These are phyloP conservation scores for Trametes polyzona DNA, from an alignment of 1,284 basidiomycete species.

Conservation along the genomic window DNA sequence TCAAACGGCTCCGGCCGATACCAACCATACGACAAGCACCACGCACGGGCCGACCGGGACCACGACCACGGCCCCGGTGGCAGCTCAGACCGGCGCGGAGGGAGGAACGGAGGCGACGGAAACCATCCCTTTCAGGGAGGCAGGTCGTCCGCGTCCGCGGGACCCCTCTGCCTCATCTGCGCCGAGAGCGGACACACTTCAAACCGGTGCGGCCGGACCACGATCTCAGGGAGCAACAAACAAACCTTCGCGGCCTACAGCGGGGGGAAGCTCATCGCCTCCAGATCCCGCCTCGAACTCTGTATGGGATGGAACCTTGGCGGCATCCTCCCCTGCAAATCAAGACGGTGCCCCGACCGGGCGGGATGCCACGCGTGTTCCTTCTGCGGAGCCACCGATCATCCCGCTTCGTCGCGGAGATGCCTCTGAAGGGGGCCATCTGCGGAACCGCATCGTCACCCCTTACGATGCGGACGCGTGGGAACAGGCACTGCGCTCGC, in stretches of 20 bases:
- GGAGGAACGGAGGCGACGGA: too few relatives aligned
- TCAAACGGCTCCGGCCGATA: too few relatives aligned
- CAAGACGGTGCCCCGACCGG: neutral
- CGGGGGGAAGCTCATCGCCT: neutral
- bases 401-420: slow-evolving; percentile 6
- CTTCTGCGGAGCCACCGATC: slow-evolving; percentile 18
- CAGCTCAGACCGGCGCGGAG: neutral
- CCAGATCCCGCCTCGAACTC: neutral
- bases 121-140: slow-evolving; percentile 7
- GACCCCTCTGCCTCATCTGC: slow-evolving; percentile 15
- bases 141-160: neutral
- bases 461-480: slow-evolving; percentile 28
- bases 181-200: slow-evolving; percentile 7
- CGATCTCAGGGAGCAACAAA: neutral
- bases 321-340: too few relatives aligned
- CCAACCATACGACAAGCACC: too few relatives aligned
- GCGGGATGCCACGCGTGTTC: slow-evolving; percentile 12
- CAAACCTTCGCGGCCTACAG: neutral
- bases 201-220: neutral
- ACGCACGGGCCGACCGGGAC: too few relatives aligned
- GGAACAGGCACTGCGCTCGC: neutral
- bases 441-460: slow-evolving; percentile 7
- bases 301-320: slow-evolving; percentile 13
- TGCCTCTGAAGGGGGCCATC: too few relatives aligned
- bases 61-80: too few relatives aligned